These are phyloP conservation scores for Globisporangium middletonii DNA, from an alignment of 352 stramenopile genomes.

Conservation along the genomic window DNA sequence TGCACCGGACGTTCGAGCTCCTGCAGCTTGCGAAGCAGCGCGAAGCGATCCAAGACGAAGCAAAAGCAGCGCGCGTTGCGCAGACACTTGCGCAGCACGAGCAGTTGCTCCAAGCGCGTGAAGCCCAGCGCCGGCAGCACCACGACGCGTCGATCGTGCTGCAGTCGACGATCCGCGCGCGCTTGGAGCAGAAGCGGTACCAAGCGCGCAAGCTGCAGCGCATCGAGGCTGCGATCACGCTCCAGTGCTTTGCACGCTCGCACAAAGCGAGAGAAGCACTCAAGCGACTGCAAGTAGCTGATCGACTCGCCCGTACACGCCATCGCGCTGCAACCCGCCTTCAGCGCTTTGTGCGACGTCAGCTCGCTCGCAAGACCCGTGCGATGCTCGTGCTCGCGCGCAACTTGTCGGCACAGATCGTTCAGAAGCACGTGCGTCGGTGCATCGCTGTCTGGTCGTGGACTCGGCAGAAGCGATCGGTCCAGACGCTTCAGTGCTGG, in stretches of 20 bases:
- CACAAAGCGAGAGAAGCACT: slow-evolving; percentile 14
- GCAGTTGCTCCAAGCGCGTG: slow-evolving; percentile 29
- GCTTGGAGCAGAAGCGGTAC: slow-evolving; percentile 55
- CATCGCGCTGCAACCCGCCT: slow-evolving; percentile 17
- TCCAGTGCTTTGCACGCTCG: slow-evolving; percentile 37
- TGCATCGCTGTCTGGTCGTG: slow-evolving; percentile 13
- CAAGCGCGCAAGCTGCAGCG: slow-evolving; percentile 50
- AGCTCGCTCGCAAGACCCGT: slow-evolving; percentile 33
- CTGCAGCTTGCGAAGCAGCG: slow-evolving; percentile 30
- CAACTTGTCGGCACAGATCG: slow-evolving; percentile 30
- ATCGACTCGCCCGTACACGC: slow-evolving; percentile 4
- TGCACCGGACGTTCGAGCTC: slow-evolving; percentile 21
- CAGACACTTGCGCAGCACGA: slow-evolving; percentile 40
- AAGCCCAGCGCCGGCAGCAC: slow-evolving; percentile 22
- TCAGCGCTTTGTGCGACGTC: slow-evolving; percentile 33
- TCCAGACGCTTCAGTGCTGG: slow-evolving; percentile 36
- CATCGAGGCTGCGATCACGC: slow-evolving; percentile 20
- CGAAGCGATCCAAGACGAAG: slow-evolving; percentile 32
- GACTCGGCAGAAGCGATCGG: slow-evolving; percentile 8
- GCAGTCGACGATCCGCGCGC: slow-evolving; percentile 45
- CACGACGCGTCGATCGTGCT: slow-evolving; percentile 50
- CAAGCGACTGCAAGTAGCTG: slow-evolving; percentile 11
- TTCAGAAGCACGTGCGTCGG: slow-evolving; percentile 46
- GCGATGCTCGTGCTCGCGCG: slow-evolving; percentile 24
- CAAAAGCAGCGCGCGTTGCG: slow-evolving; percentile 29